Evolutionary conservation across 768 basidiomycete genomes (phyloP), one percentile per base, ranked within the genome.

Genomic region (Macrocybe gigantea): DNA sequence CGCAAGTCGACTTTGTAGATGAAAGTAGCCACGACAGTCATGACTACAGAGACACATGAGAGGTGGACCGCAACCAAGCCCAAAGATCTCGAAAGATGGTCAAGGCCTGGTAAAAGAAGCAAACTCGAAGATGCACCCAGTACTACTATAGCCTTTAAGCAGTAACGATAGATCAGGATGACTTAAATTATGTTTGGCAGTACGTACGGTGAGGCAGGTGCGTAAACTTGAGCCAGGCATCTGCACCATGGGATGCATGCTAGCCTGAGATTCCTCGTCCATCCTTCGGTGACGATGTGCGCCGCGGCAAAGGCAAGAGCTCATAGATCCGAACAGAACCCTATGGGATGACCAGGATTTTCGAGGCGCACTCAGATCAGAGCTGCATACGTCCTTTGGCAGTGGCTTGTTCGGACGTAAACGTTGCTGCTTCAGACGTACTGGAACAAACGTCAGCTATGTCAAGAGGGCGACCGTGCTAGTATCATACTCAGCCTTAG

Each of bases 71-170:
- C 80, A 11, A 87, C 68, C 54, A 90, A 73, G 31, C 79, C 82
- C 15, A 80, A 76, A 41, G 81, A 69, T 46, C 87, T 77, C 47
- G 83, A 67, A 51, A 82, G 53, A 49, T 69, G 74, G 61, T 84
- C 82, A 62, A 91, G 54, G 33, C 82, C 84, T 55, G 88, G 88
- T 44, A 91, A 73, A 43, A 85, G 78, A 60, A 91, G 75, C 66
- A 90, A 82, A 22, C 86, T 88, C 48, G 88, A 83, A 34, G 88
- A 86, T 32, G 87, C 83, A 54, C 88, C 88, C 48, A 91, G 68
- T 13, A 90, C 74, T 49, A 90, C 74, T 22, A 88, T 88, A 56
- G 88, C 86, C 88, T 91, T 61, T 33, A 49, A 47, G 49, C 54
- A 47, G 53, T 50, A 45, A 47, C 53, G 34, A 29, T 44, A 22